phyloP scores from a whole-genome alignment of 768 basidiomycete genomes.

The Clitopilus passeckerianus region DNA sequence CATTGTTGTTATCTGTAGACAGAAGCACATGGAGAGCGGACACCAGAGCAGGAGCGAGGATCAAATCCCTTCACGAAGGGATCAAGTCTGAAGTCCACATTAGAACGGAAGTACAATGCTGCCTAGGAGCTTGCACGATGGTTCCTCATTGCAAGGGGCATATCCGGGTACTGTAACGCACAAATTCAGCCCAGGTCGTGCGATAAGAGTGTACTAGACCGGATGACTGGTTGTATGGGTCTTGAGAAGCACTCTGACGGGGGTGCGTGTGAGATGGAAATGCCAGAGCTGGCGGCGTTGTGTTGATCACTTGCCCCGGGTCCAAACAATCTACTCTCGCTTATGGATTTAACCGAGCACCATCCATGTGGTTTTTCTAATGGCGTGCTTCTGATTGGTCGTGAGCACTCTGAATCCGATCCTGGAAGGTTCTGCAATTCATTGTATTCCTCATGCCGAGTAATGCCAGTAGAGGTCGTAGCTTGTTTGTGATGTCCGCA shows the following conservation, averaged over 20 bases:
- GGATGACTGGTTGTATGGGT: not conserved
- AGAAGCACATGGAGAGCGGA: too few species aligned
- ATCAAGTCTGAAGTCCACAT: too few species aligned
- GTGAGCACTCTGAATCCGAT: not conserved
- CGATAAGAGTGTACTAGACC: not conserved
- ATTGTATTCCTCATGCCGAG: too few species aligned
- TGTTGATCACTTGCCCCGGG: constrained; percentile 1
- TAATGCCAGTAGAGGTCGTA: too few species aligned
- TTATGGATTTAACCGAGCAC: not conserved
- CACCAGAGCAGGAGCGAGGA: too few species aligned
- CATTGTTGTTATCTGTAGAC: too few species aligned
- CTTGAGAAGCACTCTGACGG: not conserved
- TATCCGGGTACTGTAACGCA: not conserved
- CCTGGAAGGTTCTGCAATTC: not conserved
- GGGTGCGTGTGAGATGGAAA: not conserved
- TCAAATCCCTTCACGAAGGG: too few species aligned
- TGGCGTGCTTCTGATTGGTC: not conserved
- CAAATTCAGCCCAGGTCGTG: not conserved
- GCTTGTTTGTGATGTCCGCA: too few species aligned
- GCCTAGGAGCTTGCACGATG: not conserved
- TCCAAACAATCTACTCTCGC: not conserved
- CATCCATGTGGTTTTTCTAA: not conserved
- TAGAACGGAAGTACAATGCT: too few species aligned
- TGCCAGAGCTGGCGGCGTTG: not conserved
- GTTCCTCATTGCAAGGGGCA: not conserved